Evolutionary conservation across 2,329 filamentous ascomycete species (phyloP), one percentile per base, ranked within the genome.

Genomic region (Periconia sp.): DNA sequence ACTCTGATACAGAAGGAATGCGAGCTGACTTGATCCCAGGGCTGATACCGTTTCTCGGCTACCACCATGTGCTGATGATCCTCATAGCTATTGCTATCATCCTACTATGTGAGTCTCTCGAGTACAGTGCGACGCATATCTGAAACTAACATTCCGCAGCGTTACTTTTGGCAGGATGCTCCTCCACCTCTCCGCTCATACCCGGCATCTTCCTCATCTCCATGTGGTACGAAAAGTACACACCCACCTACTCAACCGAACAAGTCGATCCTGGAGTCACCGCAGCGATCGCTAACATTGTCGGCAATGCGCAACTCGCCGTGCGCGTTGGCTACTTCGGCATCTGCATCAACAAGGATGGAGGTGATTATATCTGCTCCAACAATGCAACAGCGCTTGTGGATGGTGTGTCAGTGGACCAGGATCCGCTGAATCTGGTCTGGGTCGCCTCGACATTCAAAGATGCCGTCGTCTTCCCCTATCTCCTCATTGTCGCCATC

Each of bases 371-470:
- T 82, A 82, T 97, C 46, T 99, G 94, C 81, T 94, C 89, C 70
- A 95, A 96, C 79, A 99, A 99, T 72, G 94, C 94, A 15, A 96
- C 92, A 3, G 86, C 91, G 3, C 80, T 99, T 34, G 92, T 94
- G 25, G 88, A 94, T 69, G 87, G 96, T 73, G 83, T 97, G 30
- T 86, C 83, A 15, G 84, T 95, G 29, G 91, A 96, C 65, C 89
- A 96, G 72, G 94, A 99, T 74, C 94, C 94, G 26, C 78, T 99
- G 65, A 99, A 99, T 71, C 77, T 99, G 63, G 92, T 99, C 61
- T 99, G 92, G 94, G 83, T 99, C 41, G 92, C 94, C 17, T 86
- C 87, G 59, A 95, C 95, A 56, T 99, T 99, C 77, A 97, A 97
- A 73, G 91, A 97, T 71, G 92, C 92, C 74, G 94, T 99, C 68